Conservation (phyloP, 768 basidiomycete species). For the Termitomyces sp. region DNA sequence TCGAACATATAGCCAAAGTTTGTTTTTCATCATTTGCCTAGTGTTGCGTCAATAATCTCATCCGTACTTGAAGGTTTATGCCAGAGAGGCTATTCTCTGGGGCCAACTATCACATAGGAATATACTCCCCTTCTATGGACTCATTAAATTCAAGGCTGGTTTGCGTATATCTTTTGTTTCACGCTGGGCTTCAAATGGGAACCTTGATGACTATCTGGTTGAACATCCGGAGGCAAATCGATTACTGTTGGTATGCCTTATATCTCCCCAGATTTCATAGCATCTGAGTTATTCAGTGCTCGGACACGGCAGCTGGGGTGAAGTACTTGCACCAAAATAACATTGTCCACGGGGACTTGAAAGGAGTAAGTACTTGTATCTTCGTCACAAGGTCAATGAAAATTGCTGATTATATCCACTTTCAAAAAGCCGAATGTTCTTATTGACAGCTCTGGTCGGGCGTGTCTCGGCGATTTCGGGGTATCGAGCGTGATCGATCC, state of each 20-base stretch:
- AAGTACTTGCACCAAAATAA: not conserved
- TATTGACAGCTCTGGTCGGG: slow-evolving; percentile 12
- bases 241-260: not conserved
- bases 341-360: not conserved
- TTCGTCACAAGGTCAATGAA: not conserved
- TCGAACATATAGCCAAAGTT: slow-evolving; percentile 3
- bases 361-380: slow-evolving; percentile 18
- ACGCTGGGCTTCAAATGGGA: slow-evolving; percentile 31
- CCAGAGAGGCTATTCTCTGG: slow-evolving; percentile 6
- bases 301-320: slow-evolving; percentile 26
- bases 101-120: not conserved
- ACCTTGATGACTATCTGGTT: slow-evolving; percentile 20
- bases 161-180: slow-evolving; percentile 26
- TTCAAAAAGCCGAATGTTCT: slow-evolving; percentile 17
- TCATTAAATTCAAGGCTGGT: slow-evolving; percentile 17
- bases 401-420: not conserved
- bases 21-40: not conserved
- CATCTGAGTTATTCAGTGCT: slow-evolving; percentile 16
- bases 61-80: slow-evolving; percentile 2
- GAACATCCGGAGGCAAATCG: slow-evolving; percentile 6
- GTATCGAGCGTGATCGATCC: slow-evolving; percentile 5
- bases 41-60: not conserved
- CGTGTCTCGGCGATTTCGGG: slow-evolving; percentile 21
- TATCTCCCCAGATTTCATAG: not conserved
- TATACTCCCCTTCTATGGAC: slow-evolving; percentile 30